Evolutionary conservation across 192 early-diverging fungal species (phyloP).

Genomic region (Mortierella alpina): DNA sequence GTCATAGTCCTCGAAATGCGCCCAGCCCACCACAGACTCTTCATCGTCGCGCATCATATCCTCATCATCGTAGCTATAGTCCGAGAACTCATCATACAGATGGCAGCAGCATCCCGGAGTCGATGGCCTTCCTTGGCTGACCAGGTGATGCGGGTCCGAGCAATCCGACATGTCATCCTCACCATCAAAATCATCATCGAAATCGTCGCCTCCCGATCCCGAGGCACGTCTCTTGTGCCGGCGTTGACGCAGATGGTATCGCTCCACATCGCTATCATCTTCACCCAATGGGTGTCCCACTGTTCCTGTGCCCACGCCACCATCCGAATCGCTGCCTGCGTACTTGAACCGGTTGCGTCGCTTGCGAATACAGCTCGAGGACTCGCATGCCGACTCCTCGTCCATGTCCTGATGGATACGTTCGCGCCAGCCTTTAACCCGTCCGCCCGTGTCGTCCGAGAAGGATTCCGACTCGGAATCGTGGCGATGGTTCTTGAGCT

Average conservation of each 20-base stretch:
- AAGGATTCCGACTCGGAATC: conserved; percentile 46
- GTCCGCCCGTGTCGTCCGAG: conserved; percentile 42
- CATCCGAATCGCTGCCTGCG: conserved; percentile 37
- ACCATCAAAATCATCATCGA: conserved; percentile 15
- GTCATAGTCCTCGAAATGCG: conserved; percentile 51
- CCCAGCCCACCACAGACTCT: conserved; percentile 41
- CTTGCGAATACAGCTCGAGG: conserved; percentile 50
- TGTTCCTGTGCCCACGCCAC: not conserved
- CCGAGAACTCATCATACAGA: conserved; percentile 42
- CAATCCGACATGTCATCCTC: conserved; percentile 31
- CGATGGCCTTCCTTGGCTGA: conserved; percentile 10
- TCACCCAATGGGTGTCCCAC: not conserved
- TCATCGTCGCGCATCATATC: conserved; percentile 15
- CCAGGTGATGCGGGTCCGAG: conserved; percentile 26
- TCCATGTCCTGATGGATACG: conserved; percentile 28
- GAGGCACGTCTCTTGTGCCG: conserved; percentile 9
- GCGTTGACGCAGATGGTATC: conserved; percentile 20
- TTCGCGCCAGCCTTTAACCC: conserved; percentile 48
- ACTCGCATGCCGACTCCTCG: conserved; percentile 41
- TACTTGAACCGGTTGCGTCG: conserved; percentile 13
- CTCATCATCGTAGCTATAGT: conserved; percentile 30
- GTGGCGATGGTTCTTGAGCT: conserved; percentile 44
- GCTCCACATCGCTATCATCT: conserved; percentile 48
- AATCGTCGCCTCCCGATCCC: not conserved
- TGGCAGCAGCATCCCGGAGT: conserved; percentile 48